Evolutionary conservation across 306 rosid species (phyloP).

Genomic region (Vicia sativa): DNA sequence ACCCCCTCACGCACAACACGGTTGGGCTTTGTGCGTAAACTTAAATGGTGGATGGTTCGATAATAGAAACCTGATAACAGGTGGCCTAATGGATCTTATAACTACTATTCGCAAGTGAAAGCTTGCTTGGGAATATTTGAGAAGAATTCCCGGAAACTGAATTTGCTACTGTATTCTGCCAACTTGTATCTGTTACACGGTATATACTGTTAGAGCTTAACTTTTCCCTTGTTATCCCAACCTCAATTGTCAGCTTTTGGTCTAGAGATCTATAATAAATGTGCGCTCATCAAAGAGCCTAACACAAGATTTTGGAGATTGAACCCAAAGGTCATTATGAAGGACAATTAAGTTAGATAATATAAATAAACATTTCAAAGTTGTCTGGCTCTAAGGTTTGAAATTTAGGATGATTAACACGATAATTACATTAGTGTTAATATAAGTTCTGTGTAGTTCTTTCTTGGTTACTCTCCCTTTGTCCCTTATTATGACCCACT

Average conservation of each 20-base stretch:
- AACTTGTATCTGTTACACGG: background rate
- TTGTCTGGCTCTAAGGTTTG: background rate
- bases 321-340: background rate
- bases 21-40: no score
- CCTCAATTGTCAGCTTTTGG: background rate
- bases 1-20: no score
- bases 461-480: background rate
- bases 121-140: slow-evolving; percentile 9
- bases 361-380: background rate
- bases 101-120: background rate
- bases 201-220: background rate
- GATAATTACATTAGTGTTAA: background rate
- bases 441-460: slow-evolving; percentile 4
- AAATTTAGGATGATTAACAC: slow-evolving; percentile 1
- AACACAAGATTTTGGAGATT: background rate
- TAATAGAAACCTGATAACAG: no score
- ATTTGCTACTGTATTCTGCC: background rate
- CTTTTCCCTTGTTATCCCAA: background rate
- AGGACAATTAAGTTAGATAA: background rate
- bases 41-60: no score
- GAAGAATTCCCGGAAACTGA: background rate
- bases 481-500: background rate
- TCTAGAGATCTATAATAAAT: no score
- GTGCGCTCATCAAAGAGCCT: no score
- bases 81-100: no score